phyloP scores from a whole-genome alignment of 148 eudicot genomes.

The Camellia lanceoleosa region DNA sequence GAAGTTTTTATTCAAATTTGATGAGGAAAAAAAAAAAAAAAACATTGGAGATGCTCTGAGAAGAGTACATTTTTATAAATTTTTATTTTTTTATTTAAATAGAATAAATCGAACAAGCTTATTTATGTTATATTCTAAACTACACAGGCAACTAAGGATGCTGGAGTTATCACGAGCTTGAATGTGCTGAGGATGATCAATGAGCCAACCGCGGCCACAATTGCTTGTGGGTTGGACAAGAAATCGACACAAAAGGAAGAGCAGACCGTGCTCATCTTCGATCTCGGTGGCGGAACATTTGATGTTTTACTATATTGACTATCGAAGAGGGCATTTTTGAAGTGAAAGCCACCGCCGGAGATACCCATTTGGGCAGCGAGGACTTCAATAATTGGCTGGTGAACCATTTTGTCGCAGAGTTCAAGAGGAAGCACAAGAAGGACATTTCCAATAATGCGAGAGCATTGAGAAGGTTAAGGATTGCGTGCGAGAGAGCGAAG shows the following conservation, averaged over 20 bases:
- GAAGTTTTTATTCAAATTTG: too few species aligned
- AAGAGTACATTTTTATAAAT: too few species aligned
- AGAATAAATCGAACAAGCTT: too few species aligned
- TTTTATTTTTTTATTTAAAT: too few species aligned
- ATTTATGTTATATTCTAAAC: too few species aligned
- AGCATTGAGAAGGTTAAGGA: slow-evolving; percentile 34
- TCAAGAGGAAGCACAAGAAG: slow-evolving; percentile 37
- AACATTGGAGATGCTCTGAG: too few species aligned
- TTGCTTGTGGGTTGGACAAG: slow-evolving; percentile 41
- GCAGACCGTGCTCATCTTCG: slow-evolving; percentile 31
- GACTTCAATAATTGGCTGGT: slow-evolving; percentile 40
- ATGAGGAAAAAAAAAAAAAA: too few species aligned
- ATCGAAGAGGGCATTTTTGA: slow-evolving; percentile 43
- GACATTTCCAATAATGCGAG: slow-evolving; percentile 32
- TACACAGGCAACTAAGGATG: slow-evolving; percentile 28
- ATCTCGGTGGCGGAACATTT: slow-evolving; percentile 39
- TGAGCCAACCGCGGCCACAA: slow-evolving; percentile 38
- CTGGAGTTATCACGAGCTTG: slow-evolving; percentile 30
- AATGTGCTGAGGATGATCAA: slow-evolving; percentile 36
- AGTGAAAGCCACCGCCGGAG: slow-evolving; percentile 40
- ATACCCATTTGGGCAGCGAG: slow-evolving; percentile 41
- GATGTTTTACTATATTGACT: slow-evolving; percentile 33
- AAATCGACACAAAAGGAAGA: slow-evolving; percentile 25
- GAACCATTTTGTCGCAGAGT: slow-evolving; percentile 34
- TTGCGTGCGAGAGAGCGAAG: slow-evolving; percentile 40